These are phyloP conservation scores for Leccinum uliginosum DNA, from an alignment of 768 basidiomycete genomes.

Conservation along the genomic window DNA sequence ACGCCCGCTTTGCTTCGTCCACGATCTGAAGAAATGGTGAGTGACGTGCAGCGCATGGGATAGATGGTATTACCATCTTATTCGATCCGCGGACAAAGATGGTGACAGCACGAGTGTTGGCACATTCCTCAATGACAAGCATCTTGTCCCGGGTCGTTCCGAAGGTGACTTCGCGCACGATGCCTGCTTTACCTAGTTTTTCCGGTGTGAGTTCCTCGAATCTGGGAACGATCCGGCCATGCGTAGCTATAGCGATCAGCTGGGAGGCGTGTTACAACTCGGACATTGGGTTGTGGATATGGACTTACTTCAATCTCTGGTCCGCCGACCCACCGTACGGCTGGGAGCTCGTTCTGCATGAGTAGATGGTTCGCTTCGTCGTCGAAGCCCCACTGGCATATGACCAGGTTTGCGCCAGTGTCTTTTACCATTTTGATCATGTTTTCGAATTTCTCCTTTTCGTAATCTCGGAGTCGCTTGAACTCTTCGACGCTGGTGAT, in stretches of 20 bases:
- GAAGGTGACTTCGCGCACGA: conserved; percentile 92
- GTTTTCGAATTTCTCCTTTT: conserved; percentile 92
- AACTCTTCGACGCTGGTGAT: conserved; percentile 96
- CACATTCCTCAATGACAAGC: conserved; percentile 98
- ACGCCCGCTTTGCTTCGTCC: conserved; percentile 95
- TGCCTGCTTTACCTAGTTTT: conserved; percentile 90
- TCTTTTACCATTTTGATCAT: conserved; percentile 98
- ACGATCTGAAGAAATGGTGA: conserved; percentile 64
- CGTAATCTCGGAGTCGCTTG: conserved; percentile 90
- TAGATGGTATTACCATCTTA: conserved; percentile 88
- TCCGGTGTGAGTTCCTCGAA: conserved; percentile 92
- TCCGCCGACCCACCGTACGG: conserved; percentile 98
- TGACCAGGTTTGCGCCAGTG: conserved; percentile 95
- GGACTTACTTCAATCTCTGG: conserved; percentile 89
- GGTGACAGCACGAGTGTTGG: conserved; percentile 93
- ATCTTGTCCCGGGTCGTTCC: conserved; percentile 99
- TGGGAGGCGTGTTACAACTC: conserved; percentile 26
- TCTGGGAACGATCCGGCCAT: conserved; percentile 95
- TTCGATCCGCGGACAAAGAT: conserved; percentile 97
- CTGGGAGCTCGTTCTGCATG: conserved; percentile 97
- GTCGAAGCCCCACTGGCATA: conserved; percentile 99
- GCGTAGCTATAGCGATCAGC: conserved; percentile 97
- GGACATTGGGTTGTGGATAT: background rate
- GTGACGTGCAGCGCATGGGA: background rate
- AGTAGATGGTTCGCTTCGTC: conserved; percentile 98